Conservation (phyloP, 148 eudicot genomes). For the Spergularia marina region DNA sequence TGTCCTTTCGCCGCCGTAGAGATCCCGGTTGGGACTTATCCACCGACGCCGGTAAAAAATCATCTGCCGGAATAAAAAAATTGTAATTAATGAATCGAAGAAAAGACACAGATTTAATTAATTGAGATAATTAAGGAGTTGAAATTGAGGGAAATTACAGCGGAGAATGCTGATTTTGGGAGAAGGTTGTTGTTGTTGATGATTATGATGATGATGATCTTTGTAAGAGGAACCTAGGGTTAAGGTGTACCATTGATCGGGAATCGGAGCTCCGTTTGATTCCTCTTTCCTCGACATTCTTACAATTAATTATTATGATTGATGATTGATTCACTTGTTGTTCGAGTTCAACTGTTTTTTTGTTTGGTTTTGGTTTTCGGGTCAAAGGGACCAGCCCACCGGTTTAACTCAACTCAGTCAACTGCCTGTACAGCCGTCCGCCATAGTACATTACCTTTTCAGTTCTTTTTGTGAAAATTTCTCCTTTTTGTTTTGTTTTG, state of each 20-base stretch:
- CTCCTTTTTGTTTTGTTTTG: too few species aligned
- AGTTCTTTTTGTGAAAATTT: too few species aligned
- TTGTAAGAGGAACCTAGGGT: slow-evolving; percentile 87
- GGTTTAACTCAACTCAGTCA: too few species aligned
- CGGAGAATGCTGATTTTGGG: slow-evolving; percentile 92
- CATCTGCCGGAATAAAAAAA: slow-evolving; percentile 45
- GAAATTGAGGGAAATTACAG: slow-evolving; percentile 37
- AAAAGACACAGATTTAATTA: too few species aligned
- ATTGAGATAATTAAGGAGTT: not conserved
- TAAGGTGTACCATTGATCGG: slow-evolving; percentile 81
- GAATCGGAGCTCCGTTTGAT: slow-evolving; percentile 60
- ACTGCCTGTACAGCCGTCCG: too few species aligned
- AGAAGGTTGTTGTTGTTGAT: slow-evolving; percentile 38
- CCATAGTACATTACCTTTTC: too few species aligned
- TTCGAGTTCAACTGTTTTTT: not conserved
- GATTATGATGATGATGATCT: slow-evolving; percentile 28
- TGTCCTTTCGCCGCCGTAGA: slow-evolving; percentile 74
- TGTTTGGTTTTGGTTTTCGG: not conserved
- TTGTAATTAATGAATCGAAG: not conserved
- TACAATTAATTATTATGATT: not conserved
- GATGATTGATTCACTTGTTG: too few species aligned
- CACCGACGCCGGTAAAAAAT: slow-evolving; percentile 90
- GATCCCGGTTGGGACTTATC: slow-evolving; percentile 80
- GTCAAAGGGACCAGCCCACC: too few species aligned
- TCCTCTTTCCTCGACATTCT: slow-evolving; percentile 39